phyloP scores from a whole-genome alignment of 2,329 filamentous ascomycete genomes.

The Tolypocladium guangdongense region DNA sequence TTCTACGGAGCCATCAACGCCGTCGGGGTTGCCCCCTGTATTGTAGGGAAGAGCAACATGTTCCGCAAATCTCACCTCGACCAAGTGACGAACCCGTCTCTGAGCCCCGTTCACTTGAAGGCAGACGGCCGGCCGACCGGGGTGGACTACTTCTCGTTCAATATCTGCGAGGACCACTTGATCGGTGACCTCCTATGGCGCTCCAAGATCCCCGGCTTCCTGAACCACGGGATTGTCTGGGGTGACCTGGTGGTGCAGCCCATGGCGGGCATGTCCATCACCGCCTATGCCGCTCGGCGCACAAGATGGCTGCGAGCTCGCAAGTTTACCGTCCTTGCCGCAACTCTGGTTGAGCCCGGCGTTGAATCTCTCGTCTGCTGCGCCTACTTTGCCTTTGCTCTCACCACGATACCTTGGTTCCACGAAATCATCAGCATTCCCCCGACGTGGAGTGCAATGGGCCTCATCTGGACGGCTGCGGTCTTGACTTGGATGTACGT shows the following conservation, averaged over 20 bases:
- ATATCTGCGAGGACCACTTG: constrained; percentile 95
- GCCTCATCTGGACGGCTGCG: constrained; percentile 52
- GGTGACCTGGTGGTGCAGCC: constrained; percentile 88
- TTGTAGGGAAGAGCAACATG: constrained; percentile 97
- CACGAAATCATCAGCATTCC: constrained; percentile 39
- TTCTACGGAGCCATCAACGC: constrained; percentile 98
- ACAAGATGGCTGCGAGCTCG: constrained; percentile 86
- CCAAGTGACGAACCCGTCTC: constrained; percentile 46
- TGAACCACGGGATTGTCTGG: constrained; percentile 73
- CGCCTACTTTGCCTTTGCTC: constrained; percentile 64
- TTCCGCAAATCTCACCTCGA: constrained; percentile 88
- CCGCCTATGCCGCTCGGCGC: constrained; percentile 67
- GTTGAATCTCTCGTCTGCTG: constrained; percentile 83
- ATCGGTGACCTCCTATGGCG: constrained; percentile 90
- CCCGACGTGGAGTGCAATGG: constrained; percentile 58
- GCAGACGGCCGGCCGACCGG: constrained; percentile 44
- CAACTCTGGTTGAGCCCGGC: constrained; percentile 85
- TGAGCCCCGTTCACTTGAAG: constrained; percentile 30
- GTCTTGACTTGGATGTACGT: constrained; percentile 61
- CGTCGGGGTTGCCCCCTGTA: constrained; percentile 80
- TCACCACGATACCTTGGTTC: constrained; percentile 63
- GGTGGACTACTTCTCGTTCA: constrained; percentile 86
- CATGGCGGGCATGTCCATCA: constrained; percentile 67
- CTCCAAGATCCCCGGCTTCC: constrained; percentile 48
- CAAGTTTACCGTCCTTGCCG: constrained; percentile 84